Conservation (phyloP, 805 yeast species). For the Trichomonascus vanleenenianus region DNA sequence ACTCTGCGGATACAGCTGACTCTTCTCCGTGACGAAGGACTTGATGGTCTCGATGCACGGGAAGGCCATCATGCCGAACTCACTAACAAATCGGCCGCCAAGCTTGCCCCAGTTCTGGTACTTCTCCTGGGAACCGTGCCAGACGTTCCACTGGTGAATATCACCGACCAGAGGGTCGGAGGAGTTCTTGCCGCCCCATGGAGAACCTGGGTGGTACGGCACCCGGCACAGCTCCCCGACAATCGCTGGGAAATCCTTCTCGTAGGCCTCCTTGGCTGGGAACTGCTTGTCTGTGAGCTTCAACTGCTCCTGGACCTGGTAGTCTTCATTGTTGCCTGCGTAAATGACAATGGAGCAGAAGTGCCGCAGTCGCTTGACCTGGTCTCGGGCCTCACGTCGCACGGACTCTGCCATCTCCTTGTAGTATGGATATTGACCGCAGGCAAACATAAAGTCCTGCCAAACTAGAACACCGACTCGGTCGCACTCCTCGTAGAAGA, state of each 20-base stretch:
- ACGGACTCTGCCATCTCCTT: slow-evolving; percentile 32
- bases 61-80: slow-evolving; percentile 47
- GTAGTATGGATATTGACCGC: slow-evolving; percentile 46
- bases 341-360: slow-evolving; percentile 34
- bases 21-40: slow-evolving; percentile 31
- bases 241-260: slow-evolving; percentile 32
- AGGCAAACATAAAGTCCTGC: slow-evolving; percentile 54
- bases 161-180: slow-evolving; percentile 39
- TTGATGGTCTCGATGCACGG: slow-evolving; percentile 34
- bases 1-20: slow-evolving; percentile 39
- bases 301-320: slow-evolving; percentile 36
- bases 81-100: slow-evolving; percentile 44
- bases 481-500: slow-evolving; percentile 39
- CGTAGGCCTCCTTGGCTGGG: slow-evolving; percentile 40
- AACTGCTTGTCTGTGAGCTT: slow-evolving; percentile 30
- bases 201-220: slow-evolving; percentile 42
- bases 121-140: slow-evolving; percentile 46
- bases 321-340: slow-evolving; percentile 43
- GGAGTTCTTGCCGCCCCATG: slow-evolving; percentile 37
- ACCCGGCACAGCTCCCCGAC: slow-evolving; percentile 25
- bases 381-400: slow-evolving; percentile 32
- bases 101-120: slow-evolving; percentile 43
- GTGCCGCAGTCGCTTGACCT: slow-evolving; percentile 36
- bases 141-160: slow-evolving; percentile 49
- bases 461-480: slow-evolving; percentile 39